Conservation (phyloP, 2,329 filamentous ascomycete genomes). For the Rhynchosporium graminicola region DNA sequence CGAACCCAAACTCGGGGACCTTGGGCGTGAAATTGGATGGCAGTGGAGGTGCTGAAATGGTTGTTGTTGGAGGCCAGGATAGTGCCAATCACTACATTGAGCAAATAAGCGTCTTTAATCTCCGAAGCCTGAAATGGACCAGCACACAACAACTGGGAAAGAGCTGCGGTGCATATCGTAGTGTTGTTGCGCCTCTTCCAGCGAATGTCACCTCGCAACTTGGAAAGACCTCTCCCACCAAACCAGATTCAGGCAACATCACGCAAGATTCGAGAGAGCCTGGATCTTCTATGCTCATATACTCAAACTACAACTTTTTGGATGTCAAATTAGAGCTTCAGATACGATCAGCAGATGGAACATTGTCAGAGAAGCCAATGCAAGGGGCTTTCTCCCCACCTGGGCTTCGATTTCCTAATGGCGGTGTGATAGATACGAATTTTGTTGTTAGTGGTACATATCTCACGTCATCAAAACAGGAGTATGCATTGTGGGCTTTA, state of each 20-base stretch:
- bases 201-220: slow-evolving; percentile 65
- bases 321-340: slow-evolving; percentile 96
- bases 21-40: slow-evolving; percentile 90
- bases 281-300: slow-evolving; percentile 84
- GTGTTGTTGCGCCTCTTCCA: slow-evolving; percentile 84
- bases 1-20: slow-evolving; percentile 83
- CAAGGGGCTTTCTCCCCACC: slow-evolving; percentile 83
- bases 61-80: slow-evolving; percentile 94
- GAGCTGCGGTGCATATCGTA: slow-evolving; percentile 94
- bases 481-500: slow-evolving; percentile 95
- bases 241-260: slow-evolving; percentile 44
- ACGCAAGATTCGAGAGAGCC: slow-evolving; percentile 58
- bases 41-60: slow-evolving; percentile 91
- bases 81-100: slow-evolving; percentile 99
- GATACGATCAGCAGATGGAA: slow-evolving; percentile 80
- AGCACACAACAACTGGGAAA: slow-evolving; percentile 83
- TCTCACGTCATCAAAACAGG: slow-evolving; percentile 94
- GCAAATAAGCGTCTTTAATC: slow-evolving; percentile 96
- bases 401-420: slow-evolving; percentile 91
- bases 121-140: slow-evolving; percentile 93
- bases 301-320: slow-evolving; percentile 98
- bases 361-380: slow-evolving; percentile 86
- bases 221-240: slow-evolving; percentile 54
- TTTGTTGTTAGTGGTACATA: slow-evolving; percentile 98
- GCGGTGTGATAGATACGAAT: slow-evolving; percentile 90